Base-by-base conservation (phyloP, 805 yeast genomes). In the Barnettozyma botsteinii region DNA sequence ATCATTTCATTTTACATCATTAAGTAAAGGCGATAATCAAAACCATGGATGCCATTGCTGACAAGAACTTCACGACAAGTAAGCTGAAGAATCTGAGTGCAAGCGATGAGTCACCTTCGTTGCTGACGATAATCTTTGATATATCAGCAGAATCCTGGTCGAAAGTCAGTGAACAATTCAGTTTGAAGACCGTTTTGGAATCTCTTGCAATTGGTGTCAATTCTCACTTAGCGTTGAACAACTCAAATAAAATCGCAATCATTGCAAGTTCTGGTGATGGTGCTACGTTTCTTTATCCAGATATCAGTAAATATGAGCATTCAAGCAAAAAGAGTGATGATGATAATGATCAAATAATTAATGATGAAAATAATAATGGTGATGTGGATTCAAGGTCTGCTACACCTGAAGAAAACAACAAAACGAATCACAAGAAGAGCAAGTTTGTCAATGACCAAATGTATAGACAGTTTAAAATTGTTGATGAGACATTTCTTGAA, bases 221-320 rank as follows among this genome's bases (percentile, higher is more conserved):
- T 59, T 88, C 95, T 2, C 98, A 93, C 59, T 59, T 93, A 34
- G 81, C 98, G 0, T 69, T 86, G 37, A 85, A 85, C 60, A 85
- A 84, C 50, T 77, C 88, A 27, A 93, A 93, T 59, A 76, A 76
- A 53, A 94, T 91, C 9, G 83, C 93, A 3, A 75, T 91, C 13
- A 74, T 89, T 29, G 83, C 86, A 1, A 81, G 86, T 17, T 83
- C 86, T 48, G 74, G 86, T 2, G 61, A 65, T 12, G 86, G 91
- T 0, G 79, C 94, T 0, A 65, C 67, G 48, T 75, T 83, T 49
- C 56, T 91, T 18, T 86, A 79, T 53, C 98, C 98, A 1, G 46
- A 41, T 52, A 17, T 15, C 5, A n/a, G n/a, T n/a, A n/a, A n/a
- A n/a, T n/a, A n/a, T n/a, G n/a, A n/a, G n/a, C n/a, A n/a, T n/a